phyloP scores from a whole-genome alignment of 2,329 filamentous ascomycete species.

The Arthrobotrys entomopaga region DNA sequence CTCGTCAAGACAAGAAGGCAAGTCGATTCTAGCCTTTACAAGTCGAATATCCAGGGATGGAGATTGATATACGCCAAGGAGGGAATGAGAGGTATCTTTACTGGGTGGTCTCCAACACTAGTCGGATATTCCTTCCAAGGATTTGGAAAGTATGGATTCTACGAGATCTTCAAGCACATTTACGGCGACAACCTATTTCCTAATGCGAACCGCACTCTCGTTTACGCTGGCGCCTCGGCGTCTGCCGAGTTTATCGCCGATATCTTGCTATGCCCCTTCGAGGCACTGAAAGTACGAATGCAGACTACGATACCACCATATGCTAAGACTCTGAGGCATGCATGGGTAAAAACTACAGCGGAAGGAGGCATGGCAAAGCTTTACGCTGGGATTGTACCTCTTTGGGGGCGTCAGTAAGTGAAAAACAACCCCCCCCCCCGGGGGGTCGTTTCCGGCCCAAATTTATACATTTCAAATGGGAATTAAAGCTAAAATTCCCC shows the following conservation, averaged over 20 bases:
- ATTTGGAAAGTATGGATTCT: conserved; percentile 53
- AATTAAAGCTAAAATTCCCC: not conserved
- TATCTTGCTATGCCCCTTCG: conserved; percentile 83
- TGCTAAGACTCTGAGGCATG: conserved; percentile 64
- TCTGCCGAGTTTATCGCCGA: conserved; percentile 83
- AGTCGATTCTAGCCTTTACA: conserved; percentile 86
- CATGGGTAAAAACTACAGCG: conserved; percentile 51
- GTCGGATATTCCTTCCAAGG: conserved; percentile 62
- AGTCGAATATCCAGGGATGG: conserved; percentile 86
- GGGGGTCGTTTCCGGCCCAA: too few relatives aligned
- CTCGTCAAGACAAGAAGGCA: conserved; percentile 91
- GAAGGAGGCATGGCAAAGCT: conserved; percentile 64
- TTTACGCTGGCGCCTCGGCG: conserved; percentile 81
- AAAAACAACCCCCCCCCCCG: too few relatives aligned
- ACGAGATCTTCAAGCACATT: conserved; percentile 55
- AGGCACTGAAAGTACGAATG: conserved; percentile 82
- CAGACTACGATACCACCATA: conserved; percentile 86
- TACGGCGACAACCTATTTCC: conserved; percentile 47
- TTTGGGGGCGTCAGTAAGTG: conserved; percentile 75
- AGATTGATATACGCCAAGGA: conserved; percentile 77
- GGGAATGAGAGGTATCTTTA: conserved; percentile 84
- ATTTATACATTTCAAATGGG: too few relatives aligned
- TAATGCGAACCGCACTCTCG: conserved; percentile 73
- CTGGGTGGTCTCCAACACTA: conserved; percentile 87
- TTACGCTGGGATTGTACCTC: conserved; percentile 89